These are phyloP conservation scores for Aureobasidium sp. DNA, from an alignment of 2,329 filamentous ascomycete species.

Conservation along the genomic window DNA sequence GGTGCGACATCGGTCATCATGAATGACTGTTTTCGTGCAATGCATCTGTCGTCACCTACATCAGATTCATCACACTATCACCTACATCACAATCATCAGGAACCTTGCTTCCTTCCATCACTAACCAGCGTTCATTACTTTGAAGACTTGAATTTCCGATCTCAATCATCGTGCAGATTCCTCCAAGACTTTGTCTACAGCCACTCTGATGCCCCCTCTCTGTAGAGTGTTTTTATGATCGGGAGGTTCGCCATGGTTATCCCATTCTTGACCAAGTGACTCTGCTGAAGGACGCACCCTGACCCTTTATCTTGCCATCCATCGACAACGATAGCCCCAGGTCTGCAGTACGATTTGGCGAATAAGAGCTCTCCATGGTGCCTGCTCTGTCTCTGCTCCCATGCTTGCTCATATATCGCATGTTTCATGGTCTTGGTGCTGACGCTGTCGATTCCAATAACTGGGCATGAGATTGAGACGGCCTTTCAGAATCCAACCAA, in stretches of 20 bases:
- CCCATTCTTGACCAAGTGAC: neutral
- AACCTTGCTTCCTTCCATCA: neutral
- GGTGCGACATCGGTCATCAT: neutral
- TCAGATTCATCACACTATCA: neutral
- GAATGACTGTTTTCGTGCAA: neutral
- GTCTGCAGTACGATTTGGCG: neutral
- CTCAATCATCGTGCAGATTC: neutral
- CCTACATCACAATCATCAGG: neutral
- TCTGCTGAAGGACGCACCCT: neutral
- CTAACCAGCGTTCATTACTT: neutral
- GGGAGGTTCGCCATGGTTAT: neutral
- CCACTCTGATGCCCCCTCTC: neutral
- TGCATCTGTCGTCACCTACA: neutral
- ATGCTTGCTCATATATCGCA: too few relatives aligned
- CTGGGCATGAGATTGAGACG: too few relatives aligned
- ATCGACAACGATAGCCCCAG: too few relatives aligned
- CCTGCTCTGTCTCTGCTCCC: accelerated
- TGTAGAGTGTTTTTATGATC: neutral
- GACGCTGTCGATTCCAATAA: too few relatives aligned
- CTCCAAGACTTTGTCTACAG: neutral
- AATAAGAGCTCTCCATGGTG: too few relatives aligned
- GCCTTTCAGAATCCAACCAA: neutral
- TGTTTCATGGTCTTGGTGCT: too few relatives aligned
- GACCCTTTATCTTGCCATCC: neutral
- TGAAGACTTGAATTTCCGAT: neutral